These are phyloP conservation scores for Mortierella sp. DNA, from an alignment of 371 early-diverging fungal species.

Conservation along the genomic window DNA sequence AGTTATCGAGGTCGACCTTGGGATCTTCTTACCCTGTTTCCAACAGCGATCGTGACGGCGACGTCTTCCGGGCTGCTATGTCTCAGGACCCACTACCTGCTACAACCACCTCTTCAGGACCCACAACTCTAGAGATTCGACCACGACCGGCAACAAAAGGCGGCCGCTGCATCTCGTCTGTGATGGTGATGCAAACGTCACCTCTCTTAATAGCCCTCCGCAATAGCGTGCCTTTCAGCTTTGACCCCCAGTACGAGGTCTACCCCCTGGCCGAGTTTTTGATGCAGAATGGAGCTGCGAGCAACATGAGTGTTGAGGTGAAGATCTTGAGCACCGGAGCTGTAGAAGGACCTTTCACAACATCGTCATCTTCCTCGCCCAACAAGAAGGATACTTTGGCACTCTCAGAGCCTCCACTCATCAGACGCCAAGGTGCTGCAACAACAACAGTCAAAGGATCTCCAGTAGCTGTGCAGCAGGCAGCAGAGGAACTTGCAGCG, in stretches of 20 bases:
- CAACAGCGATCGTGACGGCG: constrained; percentile 8
- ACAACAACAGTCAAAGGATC: not conserved
- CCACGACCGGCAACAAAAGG: not conserved
- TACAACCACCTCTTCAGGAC: not conserved
- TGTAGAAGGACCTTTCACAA: not conserved
- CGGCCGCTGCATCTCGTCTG: constrained; percentile 19
- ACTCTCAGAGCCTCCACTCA: not conserved
- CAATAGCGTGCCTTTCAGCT: constrained; percentile 38
- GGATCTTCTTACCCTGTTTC: constrained; percentile 14
- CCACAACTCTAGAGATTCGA: constrained; percentile 3
- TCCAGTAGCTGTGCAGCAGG: not conserved
- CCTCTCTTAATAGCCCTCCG: constrained; percentile 53
- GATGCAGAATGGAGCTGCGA: constrained; percentile 55
- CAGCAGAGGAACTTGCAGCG: constrained; percentile 14
- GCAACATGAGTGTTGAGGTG: constrained; percentile 53
- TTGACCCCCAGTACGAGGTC: constrained; percentile 48
- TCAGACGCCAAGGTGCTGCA: not conserved
- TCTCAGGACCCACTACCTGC: not conserved
- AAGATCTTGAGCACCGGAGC: constrained; percentile 6
- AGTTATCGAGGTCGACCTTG: constrained; percentile 35
- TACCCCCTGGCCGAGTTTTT: constrained; percentile 56
- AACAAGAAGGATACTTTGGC: not conserved
- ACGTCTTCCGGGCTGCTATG: not conserved
- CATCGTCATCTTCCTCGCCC: not conserved
- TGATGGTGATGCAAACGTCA: constrained; percentile 55